Percentiles rank a stretch among this genome's conserved stretches.
These are phyloP conservation scores for Zychaea mexicana DNA, from an alignment of 371 early-diverging fungal species.

Conservation along the genomic window DNA sequence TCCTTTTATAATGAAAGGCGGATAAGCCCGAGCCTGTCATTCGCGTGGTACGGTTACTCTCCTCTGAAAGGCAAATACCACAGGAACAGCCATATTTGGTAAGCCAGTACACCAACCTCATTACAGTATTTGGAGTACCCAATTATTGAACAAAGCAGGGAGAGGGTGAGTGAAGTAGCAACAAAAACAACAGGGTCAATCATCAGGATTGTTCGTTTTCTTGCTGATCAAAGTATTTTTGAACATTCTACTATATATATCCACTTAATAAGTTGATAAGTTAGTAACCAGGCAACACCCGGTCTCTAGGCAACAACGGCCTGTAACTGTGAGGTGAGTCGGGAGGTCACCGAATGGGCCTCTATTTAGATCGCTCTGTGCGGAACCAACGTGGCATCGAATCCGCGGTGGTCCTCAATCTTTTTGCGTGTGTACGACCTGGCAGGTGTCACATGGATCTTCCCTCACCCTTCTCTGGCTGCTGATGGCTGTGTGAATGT, in stretches of 20 bases:
- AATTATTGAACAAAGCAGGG: neutral
- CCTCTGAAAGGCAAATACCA: neutral
- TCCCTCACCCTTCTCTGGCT: neutral
- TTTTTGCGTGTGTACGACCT: too few relatives aligned
- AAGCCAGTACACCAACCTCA: neutral
- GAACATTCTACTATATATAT: too few relatives aligned
- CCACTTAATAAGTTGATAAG: too few relatives aligned
- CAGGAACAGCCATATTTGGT: neutral
- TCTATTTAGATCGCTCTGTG: too few relatives aligned
- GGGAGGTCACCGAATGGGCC: too few relatives aligned
- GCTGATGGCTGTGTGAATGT: neutral
- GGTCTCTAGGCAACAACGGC: too few relatives aligned
- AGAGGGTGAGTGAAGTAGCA: too few relatives aligned
- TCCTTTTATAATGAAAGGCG: neutral
- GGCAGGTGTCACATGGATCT: neutral
- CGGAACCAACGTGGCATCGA: neutral
- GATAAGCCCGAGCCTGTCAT: constrained; percentile 2
- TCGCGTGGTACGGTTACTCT: neutral
- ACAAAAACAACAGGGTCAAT: neutral
- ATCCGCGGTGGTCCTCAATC: neutral
- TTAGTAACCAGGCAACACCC: too few relatives aligned
- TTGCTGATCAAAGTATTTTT: too few relatives aligned
- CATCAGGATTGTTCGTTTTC: too few relatives aligned
- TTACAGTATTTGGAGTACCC: neutral
- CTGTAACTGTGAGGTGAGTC: too few relatives aligned